Conservation (phyloP, 805 yeast species). For the Yueomyces sinensis region DNA sequence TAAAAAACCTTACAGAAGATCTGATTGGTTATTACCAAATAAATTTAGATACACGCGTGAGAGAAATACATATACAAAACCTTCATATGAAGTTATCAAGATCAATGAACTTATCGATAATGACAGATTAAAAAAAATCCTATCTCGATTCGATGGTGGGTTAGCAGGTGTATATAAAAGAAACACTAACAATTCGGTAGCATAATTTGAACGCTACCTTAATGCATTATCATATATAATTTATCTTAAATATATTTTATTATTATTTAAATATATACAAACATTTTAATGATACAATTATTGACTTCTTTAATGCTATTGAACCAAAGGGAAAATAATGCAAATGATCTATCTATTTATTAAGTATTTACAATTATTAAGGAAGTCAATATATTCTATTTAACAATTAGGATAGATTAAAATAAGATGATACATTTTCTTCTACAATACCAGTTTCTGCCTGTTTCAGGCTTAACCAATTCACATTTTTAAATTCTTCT, state of each 20-base stretch:
- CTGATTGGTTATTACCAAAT: slow-evolving; percentile 24
- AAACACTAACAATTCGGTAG: slow-evolving; percentile 1
- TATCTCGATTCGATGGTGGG: slow-evolving; percentile 23
- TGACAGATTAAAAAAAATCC: slow-evolving; percentile 13
- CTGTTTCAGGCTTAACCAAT: slow-evolving; percentile 58
- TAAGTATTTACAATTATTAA: too few relatives aligned
- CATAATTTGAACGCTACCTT: background rate
- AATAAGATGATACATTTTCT: slow-evolving; percentile 28
- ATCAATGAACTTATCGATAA: slow-evolving; percentile 18
- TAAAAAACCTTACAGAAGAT: slow-evolving; percentile 20
- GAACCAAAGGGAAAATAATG: too few relatives aligned
- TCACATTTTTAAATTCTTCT: slow-evolving; percentile 31
- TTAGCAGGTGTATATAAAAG: slow-evolving; percentile 21
- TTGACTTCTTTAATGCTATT: too few relatives aligned
- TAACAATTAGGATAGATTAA: background rate
- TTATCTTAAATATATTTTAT: too few relatives aligned
- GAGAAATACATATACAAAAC: slow-evolving; percentile 21
- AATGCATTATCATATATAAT: background rate
- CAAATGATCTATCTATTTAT: too few relatives aligned
- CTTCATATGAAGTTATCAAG: slow-evolving; percentile 18
- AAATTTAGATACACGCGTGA: slow-evolving; percentile 20
- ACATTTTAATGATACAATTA: too few relatives aligned
- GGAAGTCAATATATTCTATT: too few relatives aligned
- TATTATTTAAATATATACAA: too few relatives aligned
- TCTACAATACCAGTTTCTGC: slow-evolving; percentile 43